Evolutionary conservation across 1,139 yeast species (phyloP).

Genomic region (Zhuliangozyma parablackwelliae): DNA sequence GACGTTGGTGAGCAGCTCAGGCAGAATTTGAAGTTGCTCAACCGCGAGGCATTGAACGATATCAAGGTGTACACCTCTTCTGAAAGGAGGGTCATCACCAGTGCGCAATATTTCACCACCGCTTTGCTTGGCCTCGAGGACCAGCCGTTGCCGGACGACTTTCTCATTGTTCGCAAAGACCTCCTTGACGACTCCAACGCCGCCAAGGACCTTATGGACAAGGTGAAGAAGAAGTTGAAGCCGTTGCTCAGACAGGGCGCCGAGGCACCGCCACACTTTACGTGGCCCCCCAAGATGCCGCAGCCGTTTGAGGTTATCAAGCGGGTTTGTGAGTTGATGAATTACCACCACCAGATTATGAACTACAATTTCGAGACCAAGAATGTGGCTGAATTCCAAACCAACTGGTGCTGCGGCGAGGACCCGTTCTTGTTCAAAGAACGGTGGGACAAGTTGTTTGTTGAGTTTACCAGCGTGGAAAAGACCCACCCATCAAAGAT

Average conservation of each 20-base stretch:
- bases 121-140: conserved; percentile 65
- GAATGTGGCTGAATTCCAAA: conserved; percentile 66
- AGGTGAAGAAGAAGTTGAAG: conserved; percentile 92
- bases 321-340: conserved; percentile 93
- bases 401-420: conserved; percentile 95
- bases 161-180: conserved; percentile 81
- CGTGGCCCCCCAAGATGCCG: conserved; percentile 99
- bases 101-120: conserved; percentile 84
- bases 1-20: conserved; percentile 95
- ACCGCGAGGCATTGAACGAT: conserved; percentile 77
- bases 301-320: conserved; percentile 92
- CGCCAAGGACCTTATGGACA: conserved; percentile 96
- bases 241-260: conserved; percentile 93
- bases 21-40: conserved; percentile 82
- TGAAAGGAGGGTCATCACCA: conserved; percentile 88
- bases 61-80: conserved; percentile 88
- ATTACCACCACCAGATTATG: conserved; percentile 82
- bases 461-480: conserved; percentile 87
- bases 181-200: conserved; percentile 95
- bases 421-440: conserved; percentile 87
- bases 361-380: conserved; percentile 69
- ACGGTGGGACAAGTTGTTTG: conserved; percentile 95
- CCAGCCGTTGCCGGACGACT: conserved; percentile 69
- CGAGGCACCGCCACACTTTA: conserved; percentile 97
- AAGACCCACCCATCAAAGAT: conserved; percentile 97